These are phyloP conservation scores for Mesotaenium endlicherianum DNA, from an alignment of 139 green algal species.

Conservation along the genomic window DNA sequence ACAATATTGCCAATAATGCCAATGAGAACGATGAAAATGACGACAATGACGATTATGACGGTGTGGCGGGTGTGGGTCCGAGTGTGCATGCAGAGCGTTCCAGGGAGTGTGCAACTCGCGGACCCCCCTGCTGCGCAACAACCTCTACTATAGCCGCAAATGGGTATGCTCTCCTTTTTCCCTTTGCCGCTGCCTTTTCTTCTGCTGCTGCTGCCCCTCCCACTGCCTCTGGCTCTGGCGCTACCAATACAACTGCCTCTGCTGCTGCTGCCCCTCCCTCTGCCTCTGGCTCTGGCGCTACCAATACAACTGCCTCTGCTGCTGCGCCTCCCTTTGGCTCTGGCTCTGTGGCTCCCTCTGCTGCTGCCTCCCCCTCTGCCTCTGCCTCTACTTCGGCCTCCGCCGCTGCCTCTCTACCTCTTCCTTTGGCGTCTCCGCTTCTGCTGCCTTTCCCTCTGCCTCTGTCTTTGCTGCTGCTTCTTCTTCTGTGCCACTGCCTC, in stretches of 20 bases:
- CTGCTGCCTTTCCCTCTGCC: background rate
- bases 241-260: background rate
- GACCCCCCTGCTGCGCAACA: constrained; percentile 52
- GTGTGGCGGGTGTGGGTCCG: background rate
- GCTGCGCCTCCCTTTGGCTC: background rate
- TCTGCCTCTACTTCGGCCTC: background rate
- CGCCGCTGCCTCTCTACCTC: background rate
- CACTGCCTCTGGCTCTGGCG: background rate
- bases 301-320: background rate
- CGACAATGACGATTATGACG: too few relatives aligned
- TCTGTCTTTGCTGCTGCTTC: background rate
- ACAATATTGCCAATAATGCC: too few relatives aligned
- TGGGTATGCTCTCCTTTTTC: too few relatives aligned
- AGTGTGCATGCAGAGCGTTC: constrained; percentile 8
- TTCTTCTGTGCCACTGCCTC: background rate
- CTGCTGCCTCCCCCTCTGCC: background rate
- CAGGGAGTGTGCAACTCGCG: constrained; percentile 12
- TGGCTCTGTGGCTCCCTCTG: background rate
- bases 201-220: background rate
- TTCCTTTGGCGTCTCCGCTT: background rate
- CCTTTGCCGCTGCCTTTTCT: too few relatives aligned
- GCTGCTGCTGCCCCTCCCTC: background rate
- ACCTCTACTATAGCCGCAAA: constrained; percentile 55
- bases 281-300: background rate
- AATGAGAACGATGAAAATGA: too few relatives aligned